Percentiles rank a stretch among this genome's conserved stretches.
Evolutionary conservation across 192 early-diverging fungal genomes (phyloP).

Genomic region (Entomortierella chlamydospora): DNA sequence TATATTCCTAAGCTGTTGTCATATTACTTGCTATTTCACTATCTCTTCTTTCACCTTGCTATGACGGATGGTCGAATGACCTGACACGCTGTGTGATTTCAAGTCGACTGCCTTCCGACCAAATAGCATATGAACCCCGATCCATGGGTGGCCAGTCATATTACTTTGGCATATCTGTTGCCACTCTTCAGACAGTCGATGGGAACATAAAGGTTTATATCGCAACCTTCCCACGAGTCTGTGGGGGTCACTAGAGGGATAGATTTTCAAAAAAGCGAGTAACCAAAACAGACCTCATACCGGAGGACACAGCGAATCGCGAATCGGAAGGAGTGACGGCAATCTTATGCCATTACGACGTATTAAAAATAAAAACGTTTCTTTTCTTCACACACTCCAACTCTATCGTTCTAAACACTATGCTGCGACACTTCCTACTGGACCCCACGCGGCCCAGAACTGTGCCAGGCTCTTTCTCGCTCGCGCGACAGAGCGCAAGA

Average conservation of each 20-base stretch:
- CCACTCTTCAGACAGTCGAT: slow-evolving; percentile 18
- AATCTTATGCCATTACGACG: background rate
- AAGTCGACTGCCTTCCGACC: slow-evolving; percentile 15
- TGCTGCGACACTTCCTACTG: background rate
- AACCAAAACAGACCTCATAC: too few relatives aligned
- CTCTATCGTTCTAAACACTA: background rate
- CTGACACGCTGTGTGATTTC: slow-evolving; percentile 12
- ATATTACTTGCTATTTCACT: background rate
- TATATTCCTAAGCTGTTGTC: background rate
- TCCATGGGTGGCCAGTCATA: slow-evolving; percentile 26
- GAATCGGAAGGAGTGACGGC: too few relatives aligned
- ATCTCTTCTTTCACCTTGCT: background rate
- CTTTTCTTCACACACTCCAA: background rate
- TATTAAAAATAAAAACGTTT: background rate
- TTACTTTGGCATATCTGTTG: slow-evolving; percentile 18
- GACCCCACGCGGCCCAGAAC: background rate
- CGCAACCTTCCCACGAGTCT: slow-evolving; percentile 17
- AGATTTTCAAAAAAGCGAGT: background rate
- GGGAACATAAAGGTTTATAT: slow-evolving; percentile 1
- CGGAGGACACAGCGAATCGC: too few relatives aligned
- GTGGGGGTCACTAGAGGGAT: slow-evolving; percentile 4
- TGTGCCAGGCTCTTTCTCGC: background rate
- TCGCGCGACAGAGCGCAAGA: background rate
- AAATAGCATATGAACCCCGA: slow-evolving; percentile 15
- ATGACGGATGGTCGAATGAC: slow-evolving; percentile 14